Evolutionary conservation across 768 basidiomycete species (phyloP), one percentile per base, ranked within the genome.

Genomic region (Inosperma sp.): DNA sequence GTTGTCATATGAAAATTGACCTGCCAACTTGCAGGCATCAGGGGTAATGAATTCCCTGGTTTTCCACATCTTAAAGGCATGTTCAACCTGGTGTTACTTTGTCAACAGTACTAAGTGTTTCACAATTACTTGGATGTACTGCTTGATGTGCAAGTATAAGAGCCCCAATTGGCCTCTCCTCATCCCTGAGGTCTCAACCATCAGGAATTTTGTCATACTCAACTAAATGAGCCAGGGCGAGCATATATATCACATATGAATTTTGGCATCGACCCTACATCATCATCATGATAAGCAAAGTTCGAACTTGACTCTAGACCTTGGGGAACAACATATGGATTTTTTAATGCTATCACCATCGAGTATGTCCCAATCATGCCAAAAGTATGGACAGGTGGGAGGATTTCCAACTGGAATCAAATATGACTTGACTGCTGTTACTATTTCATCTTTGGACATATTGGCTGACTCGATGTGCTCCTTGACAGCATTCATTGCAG

Each of bases 241-340:
- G 49, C 2, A 57, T 55, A 23, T 56, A 48, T 6, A 59, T 45
- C 21, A 59, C 52, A 12, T 58, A 43, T 10, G 42, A 12, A 31
- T 55, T 49, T 42, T 62, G 56, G 35, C 55, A 56, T 27, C 41
- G 48, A 2, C 60, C 58, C 56, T 61, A 30, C 25, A n/a, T 7
- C 25, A 36, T 8, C 14, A 21, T 17, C 7, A 17, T n/a, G 48
- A 22, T 8, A 49, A 35, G 21, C 16, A 26, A 17, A 27, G 26
- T 17, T 21, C 12, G 1, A 4, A 45, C 10, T 14, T 7, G 16
- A 34, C 12, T 36, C 14, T n/a, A n/a, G 2, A 10, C 23, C 26
- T 6, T 21, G n/a, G n/a, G n/a, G n/a, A n/a, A n/a, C n/a, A n/a
- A n/a, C n/a, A n/a, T n/a, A n/a, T n/a, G n/a, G n/a, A n/a, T n/a